Conservation (phyloP, 805 yeast genomes). For the Wickerhamiella vanderwaltii region DNA sequence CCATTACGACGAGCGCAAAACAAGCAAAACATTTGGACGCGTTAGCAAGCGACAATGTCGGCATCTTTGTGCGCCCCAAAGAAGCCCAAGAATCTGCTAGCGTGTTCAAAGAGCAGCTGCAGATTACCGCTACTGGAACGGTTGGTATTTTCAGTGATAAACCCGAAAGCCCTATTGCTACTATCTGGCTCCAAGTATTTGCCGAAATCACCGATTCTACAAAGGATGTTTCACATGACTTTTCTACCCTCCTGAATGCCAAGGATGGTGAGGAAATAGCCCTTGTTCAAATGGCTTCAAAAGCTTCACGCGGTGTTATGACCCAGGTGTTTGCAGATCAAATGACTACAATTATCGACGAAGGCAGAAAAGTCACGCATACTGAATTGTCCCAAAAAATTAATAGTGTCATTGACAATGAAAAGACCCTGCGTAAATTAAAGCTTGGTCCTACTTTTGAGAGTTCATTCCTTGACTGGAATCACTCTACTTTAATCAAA, state of each 20-base stretch:
- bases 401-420: conserved; percentile 71
- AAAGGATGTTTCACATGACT: conserved; percentile 37
- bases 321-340: conserved; percentile 65
- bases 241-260: conserved; percentile 49
- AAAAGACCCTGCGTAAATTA: conserved; percentile 51
- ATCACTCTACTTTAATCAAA: conserved; percentile 81
- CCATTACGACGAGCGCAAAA: conserved; percentile 66
- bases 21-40: conserved; percentile 70
- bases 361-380: conserved; percentile 66
- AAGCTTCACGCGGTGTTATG: conserved; percentile 68
- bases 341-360: conserved; percentile 78
- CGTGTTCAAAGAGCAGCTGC: conserved; percentile 47
- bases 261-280: conserved; percentile 73
- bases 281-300: conserved; percentile 55
- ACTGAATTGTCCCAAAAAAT: conserved; percentile 58
- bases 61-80: conserved; percentile 65
- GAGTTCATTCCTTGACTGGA: conserved; percentile 74
- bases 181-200: conserved; percentile 49
- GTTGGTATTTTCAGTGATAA: conserved; percentile 68
- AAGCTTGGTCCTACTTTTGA: conserved; percentile 59
- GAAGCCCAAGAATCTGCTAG: conserved; percentile 64
- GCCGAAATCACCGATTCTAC: conserved; percentile 29
- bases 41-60: conserved; percentile 37
- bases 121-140: conserved; percentile 30
- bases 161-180: conserved; percentile 72